These are phyloP conservation scores for Thraustochytrium sp. DNA, from an alignment of 352 stramenopile genomes.

Conservation along the genomic window DNA sequence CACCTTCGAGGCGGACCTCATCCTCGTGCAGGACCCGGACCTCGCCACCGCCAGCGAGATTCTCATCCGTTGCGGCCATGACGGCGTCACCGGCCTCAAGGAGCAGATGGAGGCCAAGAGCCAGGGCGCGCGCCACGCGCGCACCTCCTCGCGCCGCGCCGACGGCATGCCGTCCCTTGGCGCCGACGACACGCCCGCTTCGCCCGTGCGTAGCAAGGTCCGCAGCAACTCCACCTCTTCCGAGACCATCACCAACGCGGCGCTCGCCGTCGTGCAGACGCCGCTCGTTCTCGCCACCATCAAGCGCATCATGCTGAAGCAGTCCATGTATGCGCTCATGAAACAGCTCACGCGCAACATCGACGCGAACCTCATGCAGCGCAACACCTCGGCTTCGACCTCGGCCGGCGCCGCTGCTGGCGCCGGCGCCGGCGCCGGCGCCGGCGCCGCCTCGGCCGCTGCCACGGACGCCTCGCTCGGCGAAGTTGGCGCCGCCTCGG, in stretches of 20 bases:
- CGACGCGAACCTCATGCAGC: not conserved
- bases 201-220: not conserved
- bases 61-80: not conserved
- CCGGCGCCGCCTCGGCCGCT: too few species aligned
- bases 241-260: not conserved
- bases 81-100: conserved; percentile 26
- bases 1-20: conserved; percentile 34
- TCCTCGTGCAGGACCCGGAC: conserved; percentile 30
- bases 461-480: too few species aligned
- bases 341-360: conserved; percentile 39
- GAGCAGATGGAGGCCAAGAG: conserved; percentile 32
- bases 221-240: conserved; percentile 33
- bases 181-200: not conserved
- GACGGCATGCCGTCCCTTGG: not conserved
- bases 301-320: conserved; percentile 28
- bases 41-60: not conserved
- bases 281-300: conserved; percentile 13
- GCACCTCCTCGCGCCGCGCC: too few species aligned
- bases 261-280: not conserved
- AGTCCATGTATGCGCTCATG: conserved; percentile 36
- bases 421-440: not conserved
- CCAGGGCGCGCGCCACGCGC: not conserved
- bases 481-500: not conserved
- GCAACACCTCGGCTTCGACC: not conserved
- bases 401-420: not conserved